These are phyloP conservation scores for Ophiostoma ulmi DNA, from an alignment of 2,329 filamentous ascomycete species.

Conservation along the genomic window DNA sequence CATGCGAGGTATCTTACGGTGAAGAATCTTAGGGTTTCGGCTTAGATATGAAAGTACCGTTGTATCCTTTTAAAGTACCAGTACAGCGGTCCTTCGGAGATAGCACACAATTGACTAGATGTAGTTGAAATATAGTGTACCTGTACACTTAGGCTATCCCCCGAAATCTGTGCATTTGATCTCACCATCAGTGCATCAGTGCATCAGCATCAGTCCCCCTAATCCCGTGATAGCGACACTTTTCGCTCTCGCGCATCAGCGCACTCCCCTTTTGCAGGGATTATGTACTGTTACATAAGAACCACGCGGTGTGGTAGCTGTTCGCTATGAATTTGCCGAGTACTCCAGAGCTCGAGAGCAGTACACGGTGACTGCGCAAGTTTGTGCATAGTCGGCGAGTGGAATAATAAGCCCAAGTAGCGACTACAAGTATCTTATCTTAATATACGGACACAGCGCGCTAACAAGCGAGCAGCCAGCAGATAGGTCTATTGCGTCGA, in stretches of 20 bases:
- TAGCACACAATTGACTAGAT: neutral
- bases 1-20: neutral
- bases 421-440: too few species aligned
- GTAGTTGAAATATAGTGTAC: neutral
- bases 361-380: neutral
- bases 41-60: neutral
- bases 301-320: neutral
- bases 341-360: neutral
- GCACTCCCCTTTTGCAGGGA: neutral
- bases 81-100: neutral
- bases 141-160: neutral
- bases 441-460: too few species aligned
- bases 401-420: neutral
- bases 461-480: neutral
- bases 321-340: neutral
- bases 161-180: conserved; percentile 15
- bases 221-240: neutral
- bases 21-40: neutral
- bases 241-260: neutral
- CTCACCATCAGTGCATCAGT: neutral
- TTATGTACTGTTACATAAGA: neutral
- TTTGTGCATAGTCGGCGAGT: neutral
- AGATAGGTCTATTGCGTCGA: neutral
- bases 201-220: neutral
- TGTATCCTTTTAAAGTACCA: neutral